phyloP scores from a whole-genome alignment of 768 basidiomycete genomes.

The Mycena epipterygia region DNA sequence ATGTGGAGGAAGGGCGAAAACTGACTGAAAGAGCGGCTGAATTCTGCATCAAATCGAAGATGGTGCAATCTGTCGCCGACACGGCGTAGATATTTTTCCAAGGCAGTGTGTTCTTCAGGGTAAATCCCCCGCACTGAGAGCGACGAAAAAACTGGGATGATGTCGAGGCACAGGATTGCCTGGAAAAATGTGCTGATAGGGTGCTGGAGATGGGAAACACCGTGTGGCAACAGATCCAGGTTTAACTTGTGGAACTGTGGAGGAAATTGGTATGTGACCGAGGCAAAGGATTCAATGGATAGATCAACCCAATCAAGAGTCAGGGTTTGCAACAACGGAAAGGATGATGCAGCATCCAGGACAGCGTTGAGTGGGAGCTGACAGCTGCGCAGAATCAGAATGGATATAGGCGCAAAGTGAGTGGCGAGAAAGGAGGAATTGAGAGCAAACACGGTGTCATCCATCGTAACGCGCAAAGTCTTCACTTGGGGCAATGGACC shows the following conservation, averaged over 20 bases:
- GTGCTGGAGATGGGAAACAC: no score
- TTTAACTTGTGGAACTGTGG: not conserved
- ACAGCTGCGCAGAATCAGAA: not conserved
- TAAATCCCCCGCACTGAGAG: conserved; percentile 2
- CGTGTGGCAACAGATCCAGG: not conserved
- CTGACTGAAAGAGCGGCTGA: not conserved
- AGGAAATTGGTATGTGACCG: not conserved
- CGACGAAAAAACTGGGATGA: conserved; percentile 6
- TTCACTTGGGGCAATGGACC: conserved; percentile 3
- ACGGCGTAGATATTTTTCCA: conserved; percentile 9
- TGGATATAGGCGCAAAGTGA: not conserved
- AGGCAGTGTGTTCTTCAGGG: not conserved
- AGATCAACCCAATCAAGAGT: not conserved
- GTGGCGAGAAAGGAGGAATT: not conserved
- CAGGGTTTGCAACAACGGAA: not conserved
- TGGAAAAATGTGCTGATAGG: not conserved
- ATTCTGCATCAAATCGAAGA: not conserved
- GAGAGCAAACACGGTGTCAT: not conserved
- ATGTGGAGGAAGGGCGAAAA: not conserved
- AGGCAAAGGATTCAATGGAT: not conserved
- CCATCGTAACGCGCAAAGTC: conserved; percentile 3
- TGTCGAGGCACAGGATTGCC: not conserved
- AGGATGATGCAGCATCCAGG: not conserved
- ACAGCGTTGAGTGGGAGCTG: not conserved
- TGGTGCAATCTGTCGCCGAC: not conserved